A percentile compares a stretch with the other conserved stretches of the same genome.
Conservation (phyloP, 2,329 filamentous ascomycete genomes). For the Fusarium nelsonii region DNA sequence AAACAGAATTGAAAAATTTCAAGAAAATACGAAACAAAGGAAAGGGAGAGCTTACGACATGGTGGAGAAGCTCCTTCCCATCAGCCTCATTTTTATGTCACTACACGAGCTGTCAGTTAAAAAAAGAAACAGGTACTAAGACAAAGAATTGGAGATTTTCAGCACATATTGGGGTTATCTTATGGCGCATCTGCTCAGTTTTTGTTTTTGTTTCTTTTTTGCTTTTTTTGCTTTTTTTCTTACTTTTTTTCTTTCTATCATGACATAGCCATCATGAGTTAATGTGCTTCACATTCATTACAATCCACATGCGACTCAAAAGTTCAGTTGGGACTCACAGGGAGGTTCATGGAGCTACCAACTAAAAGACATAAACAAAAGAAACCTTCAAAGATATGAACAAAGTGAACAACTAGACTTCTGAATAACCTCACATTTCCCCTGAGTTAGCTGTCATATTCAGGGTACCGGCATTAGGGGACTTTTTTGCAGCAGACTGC, state of each 20-base stretch:
- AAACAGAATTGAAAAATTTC: neutral
- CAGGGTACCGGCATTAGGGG: constrained; percentile 17
- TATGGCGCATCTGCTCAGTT: neutral
- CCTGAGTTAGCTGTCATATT: constrained; percentile 16
- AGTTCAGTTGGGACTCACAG: neutral
- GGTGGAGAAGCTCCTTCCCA: constrained; percentile 31
- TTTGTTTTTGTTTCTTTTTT: neutral
- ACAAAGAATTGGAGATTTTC: neutral
- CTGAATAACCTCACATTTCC: neutral
- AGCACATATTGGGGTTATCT: neutral
- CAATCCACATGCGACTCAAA: too few species aligned
- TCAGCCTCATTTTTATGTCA: constrained; percentile 4
- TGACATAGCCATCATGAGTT: neutral
- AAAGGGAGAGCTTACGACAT: constrained; percentile 21
- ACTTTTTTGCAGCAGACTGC: constrained; percentile 12
- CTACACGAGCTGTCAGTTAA: constrained; percentile 3
- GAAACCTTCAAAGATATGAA: neutral
- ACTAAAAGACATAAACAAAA: neutral
- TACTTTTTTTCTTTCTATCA: neutral
- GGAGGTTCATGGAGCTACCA: neutral
- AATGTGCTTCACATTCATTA: neutral
- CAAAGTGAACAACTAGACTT: neutral
- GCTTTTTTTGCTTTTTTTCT: neutral
- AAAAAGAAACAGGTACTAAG: neutral
- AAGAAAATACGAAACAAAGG: neutral